Base-by-base conservation (phyloP, 192 early-diverging fungal species). In the Dimargaris xerosporica region DNA sequence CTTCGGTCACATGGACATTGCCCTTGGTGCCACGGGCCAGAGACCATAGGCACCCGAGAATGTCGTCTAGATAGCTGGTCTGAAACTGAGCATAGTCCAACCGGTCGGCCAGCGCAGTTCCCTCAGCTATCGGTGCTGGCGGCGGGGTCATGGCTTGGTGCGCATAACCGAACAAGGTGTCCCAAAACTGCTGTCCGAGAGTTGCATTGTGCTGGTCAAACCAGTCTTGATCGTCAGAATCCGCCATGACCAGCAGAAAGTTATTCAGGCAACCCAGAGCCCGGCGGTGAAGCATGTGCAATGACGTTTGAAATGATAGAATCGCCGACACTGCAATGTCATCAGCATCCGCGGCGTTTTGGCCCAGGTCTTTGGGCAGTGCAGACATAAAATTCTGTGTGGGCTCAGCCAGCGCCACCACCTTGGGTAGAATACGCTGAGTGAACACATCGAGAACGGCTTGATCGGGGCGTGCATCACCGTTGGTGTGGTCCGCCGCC, bases 1-100 rank as follows among this genome's bases (percentile, higher is more conserved):
- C 70, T 0, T 45, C 65, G 1, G 68, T 75, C 3, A 70, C 75
- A 42, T 73, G 69, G 17, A 87, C 79, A 30, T 79, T 31, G 26
- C 75, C 77, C 25, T 80, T 72, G 41, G 82, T 72, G 15, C 83
- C 81, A 54, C 89, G 82, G 3, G 81, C 79, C 46, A 91, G 65
- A 1, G 85, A 78, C 90, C 90, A 94, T 58, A 92, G 69, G 58
- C 86, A 85, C 9, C 83, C 79, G 21, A 90, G 75, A 21, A 80
- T 74, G 19, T 78, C 74, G 62, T 89, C 89, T 29, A 89, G 64
- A 34, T 82, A 66, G 34, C 69, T 63, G n/a, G 69, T 76, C 19
- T 79, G 69, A 62, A 79, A 73, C 48, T 75, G 72, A 48, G 58
- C 21, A 17, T 43, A 60, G 4, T 60, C 66, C 46, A 69, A 28